Conservation (phyloP, 169 alveolate species). For the Eimeria acervulina region DNA sequence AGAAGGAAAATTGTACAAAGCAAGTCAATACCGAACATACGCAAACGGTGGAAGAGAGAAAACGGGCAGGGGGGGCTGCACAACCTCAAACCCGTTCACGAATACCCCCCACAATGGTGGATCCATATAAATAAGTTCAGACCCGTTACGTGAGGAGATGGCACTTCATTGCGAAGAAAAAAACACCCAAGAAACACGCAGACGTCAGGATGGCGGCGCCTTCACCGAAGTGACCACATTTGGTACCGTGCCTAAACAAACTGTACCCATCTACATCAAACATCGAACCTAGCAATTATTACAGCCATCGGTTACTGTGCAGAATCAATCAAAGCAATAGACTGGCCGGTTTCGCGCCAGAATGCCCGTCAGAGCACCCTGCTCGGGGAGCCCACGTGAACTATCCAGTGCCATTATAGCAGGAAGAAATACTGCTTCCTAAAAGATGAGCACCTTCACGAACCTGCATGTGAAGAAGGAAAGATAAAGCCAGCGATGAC, state of each 20-base stretch:
- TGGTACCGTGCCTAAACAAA: neutral
- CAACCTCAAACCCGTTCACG: neutral
- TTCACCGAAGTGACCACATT: neutral
- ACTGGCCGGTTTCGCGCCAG: neutral
- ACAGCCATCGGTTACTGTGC: neutral
- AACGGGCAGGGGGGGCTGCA: neutral
- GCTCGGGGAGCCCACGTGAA: neutral
- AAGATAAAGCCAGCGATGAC: neutral
- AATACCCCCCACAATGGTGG: neutral
- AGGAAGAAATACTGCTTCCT: neutral
- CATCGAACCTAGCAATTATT: neutral
- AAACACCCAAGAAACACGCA: neutral
- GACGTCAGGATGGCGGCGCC: neutral
- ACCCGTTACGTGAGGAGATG: neutral
- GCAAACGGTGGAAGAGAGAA: neutral
- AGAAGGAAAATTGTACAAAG: neutral
- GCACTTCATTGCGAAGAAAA: neutral
- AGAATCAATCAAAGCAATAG: neutral
- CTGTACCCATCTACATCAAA: neutral
- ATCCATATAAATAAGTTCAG: neutral
- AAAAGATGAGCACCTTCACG: neutral
- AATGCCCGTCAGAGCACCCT: neutral
- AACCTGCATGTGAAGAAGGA: conserved; percentile 36
- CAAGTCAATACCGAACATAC: neutral
- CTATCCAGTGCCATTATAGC: neutral